Evolutionary conservation across 1,284 basidiomycete species (phyloP).

Genomic region (Caloboletus inedulis): DNA sequence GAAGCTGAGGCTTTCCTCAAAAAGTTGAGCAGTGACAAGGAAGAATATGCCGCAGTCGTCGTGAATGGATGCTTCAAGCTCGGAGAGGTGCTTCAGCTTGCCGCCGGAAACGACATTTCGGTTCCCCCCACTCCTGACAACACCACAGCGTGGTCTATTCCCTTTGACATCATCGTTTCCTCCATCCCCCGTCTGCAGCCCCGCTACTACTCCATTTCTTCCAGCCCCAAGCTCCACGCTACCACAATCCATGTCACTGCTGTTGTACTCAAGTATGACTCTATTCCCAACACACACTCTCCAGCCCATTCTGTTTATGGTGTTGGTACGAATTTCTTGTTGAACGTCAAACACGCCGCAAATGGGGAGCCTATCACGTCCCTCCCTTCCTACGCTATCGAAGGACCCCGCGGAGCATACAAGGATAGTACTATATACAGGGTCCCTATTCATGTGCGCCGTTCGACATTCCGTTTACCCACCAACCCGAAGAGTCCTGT

Average conservation of each 20-base stretch:
- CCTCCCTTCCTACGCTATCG: conserved; percentile 78
- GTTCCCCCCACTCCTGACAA: conserved; percentile 58
- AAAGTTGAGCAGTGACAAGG: conserved; percentile 84
- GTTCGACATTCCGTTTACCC: conserved; percentile 94
- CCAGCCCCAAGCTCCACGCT: conserved; percentile 89
- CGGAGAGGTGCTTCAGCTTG: conserved; percentile 87
- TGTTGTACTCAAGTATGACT: conserved; percentile 91
- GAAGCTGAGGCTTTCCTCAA: conserved; percentile 75
- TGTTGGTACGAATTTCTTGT: conserved; percentile 87
- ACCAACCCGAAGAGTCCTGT: conserved; percentile 98
- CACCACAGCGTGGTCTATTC: conserved; percentile 87
- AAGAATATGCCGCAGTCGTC: conserved; percentile 76
- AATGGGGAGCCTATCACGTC: conserved; percentile 54
- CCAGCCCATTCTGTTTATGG: conserved; percentile 73
- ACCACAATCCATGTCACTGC: conserved; percentile 91
- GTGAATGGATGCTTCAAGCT: conserved; percentile 83
- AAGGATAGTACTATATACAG: conserved; percentile 69
- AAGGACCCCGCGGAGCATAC: conserved; percentile 88
- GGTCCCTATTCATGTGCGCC: conserved; percentile 90
- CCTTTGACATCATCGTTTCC: conserved; percentile 95
- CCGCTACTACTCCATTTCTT: conserved; percentile 98
- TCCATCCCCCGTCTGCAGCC: conserved; percentile 92
- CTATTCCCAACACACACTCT: conserved; percentile 51
- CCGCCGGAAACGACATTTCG: conserved; percentile 73
- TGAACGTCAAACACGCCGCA: conserved; percentile 83